Evolutionary conservation across 2,329 filamentous ascomycete species (phyloP).

Genomic region (Botrytis paeoniae): DNA sequence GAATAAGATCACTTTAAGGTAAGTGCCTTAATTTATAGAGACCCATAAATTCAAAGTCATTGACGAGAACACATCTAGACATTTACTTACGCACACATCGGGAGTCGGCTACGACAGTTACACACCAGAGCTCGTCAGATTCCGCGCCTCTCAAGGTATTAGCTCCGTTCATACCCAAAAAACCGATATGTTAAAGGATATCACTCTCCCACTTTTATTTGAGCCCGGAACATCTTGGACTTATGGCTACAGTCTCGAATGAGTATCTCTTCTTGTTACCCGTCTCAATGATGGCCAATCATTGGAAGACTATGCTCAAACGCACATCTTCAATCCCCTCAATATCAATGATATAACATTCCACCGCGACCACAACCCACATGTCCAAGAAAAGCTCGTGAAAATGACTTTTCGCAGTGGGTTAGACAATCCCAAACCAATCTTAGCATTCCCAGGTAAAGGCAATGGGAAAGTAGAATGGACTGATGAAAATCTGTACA

Average conservation of each 20-base stretch:
- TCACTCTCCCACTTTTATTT: conserved; percentile 50
- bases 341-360: conserved; percentile 22
- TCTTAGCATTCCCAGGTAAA: not conserved
- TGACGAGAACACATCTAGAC: conserved; percentile 19
- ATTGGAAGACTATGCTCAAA: conserved; percentile 20
- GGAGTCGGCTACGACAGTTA: conserved; percentile 29
- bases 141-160: not conserved
- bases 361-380: not conserved
- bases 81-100: conserved; percentile 31
- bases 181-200: not conserved
- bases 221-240: conserved; percentile 61
- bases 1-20: conserved; percentile 35
- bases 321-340: conserved; percentile 21
- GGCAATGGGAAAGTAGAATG: not conserved
- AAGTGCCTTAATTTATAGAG: not conserved
- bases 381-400: not conserved
- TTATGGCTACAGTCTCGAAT: conserved; percentile 53
- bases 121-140: not conserved
- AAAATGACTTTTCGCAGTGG: conserved; percentile 1
- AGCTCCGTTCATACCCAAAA: not conserved
- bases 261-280: conserved; percentile 50
- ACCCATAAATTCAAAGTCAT: not conserved
- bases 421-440: not conserved
- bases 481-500: not conserved
- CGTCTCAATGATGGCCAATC: conserved; percentile 31